A percentile compares a stretch with the other conserved stretches of the same genome.
These are phyloP conservation scores for Entomortierella chlamydospora DNA, from an alignment of 192 early-diverging fungal species.

Conservation along the genomic window DNA sequence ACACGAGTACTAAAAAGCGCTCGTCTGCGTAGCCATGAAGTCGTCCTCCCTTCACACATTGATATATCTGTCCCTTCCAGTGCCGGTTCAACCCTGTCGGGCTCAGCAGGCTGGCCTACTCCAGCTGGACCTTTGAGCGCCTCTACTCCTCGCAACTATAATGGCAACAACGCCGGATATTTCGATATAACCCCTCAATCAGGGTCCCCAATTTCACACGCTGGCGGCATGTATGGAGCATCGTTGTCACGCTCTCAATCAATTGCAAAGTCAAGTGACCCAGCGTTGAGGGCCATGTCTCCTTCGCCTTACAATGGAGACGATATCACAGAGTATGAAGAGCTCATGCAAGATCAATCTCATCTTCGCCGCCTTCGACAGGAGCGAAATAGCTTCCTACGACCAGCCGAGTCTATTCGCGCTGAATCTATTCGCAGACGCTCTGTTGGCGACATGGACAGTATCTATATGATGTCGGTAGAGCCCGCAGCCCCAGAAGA, in stretches of 20 bases:
- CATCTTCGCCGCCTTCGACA: conserved; percentile 31
- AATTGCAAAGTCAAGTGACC: conserved; percentile 1
- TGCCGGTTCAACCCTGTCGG: conserved; percentile 23
- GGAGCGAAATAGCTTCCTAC: conserved; percentile 10
- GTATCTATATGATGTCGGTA: conserved; percentile 19
- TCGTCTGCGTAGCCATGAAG: conserved; percentile 23
- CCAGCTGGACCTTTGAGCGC: conserved; percentile 11
- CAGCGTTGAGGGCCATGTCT: conserved; percentile 13
- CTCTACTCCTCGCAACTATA: conserved; percentile 7
- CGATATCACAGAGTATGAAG: conserved; percentile 36
- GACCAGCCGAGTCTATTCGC: conserved; percentile 13
- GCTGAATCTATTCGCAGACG: conserved; percentile 21
- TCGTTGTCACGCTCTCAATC: conserved; percentile 29
- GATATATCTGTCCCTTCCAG: conserved; percentile 35
- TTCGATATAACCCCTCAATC: conserved; percentile 24
- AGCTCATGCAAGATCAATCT: conserved; percentile 35
- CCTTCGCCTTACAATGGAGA: conserved; percentile 17
- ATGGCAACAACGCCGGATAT: conserved; percentile 16
- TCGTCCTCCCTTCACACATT: conserved; percentile 12
- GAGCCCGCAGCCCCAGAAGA: conserved; percentile 10
- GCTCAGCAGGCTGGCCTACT: conserved; percentile 14
- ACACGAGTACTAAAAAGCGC: conserved; percentile 52
- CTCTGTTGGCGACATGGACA: conserved; percentile 43
- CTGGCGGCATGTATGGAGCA: not conserved
- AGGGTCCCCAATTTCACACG: conserved; percentile 24